phyloP scores from a whole-genome alignment of 2,329 filamentous ascomycete genomes.

The Fusarium stilboides region DNA sequence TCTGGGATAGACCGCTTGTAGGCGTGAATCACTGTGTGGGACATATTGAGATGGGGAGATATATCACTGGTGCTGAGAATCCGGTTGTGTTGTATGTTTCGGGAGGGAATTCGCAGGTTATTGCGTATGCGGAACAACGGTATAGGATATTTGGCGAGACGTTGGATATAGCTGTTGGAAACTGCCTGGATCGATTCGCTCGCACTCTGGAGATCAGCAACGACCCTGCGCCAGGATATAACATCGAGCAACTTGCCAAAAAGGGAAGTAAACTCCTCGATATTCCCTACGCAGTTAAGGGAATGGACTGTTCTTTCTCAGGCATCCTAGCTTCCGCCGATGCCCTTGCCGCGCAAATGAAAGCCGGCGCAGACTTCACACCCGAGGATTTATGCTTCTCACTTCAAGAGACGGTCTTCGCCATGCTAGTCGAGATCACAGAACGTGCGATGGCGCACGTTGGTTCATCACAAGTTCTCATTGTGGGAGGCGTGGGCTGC shows the following conservation, averaged over 20 bases:
- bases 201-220: slow-evolving; percentile 92
- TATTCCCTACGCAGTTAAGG: slow-evolving; percentile 95
- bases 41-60: slow-evolving; percentile 98
- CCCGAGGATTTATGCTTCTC: slow-evolving; percentile 92
- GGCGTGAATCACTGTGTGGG: slow-evolving; percentile 99
- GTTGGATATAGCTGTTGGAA: slow-evolving; percentile 96
- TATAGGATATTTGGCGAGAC: slow-evolving; percentile 99
- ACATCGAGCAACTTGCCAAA: slow-evolving; percentile 93
- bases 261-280: slow-evolving; percentile 83
- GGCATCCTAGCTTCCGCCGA: slow-evolving; percentile 91
- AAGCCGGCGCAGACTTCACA: slow-evolving; percentile 72
- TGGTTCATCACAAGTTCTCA: slow-evolving; percentile 88
- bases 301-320: slow-evolving; percentile 98
- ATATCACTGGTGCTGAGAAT: slow-evolving; percentile 90
- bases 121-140: slow-evolving; percentile 92
- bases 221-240: slow-evolving; percentile 96
- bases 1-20: slow-evolving; percentile 91
- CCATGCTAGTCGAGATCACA: slow-evolving; percentile 98
- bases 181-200: slow-evolving; percentile 96
- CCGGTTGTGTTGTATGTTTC: slow-evolving; percentile 96
- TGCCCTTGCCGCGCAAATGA: slow-evolving; percentile 79
- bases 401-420: slow-evolving; percentile 94
- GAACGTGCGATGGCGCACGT: slow-evolving; percentile 99
- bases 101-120: slow-evolving; percentile 97
- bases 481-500: slow-evolving; percentile 95